These are phyloP conservation scores for Leptographium galeiforme DNA, from an alignment of 2,329 filamentous ascomycete genomes.

Conservation along the genomic window DNA sequence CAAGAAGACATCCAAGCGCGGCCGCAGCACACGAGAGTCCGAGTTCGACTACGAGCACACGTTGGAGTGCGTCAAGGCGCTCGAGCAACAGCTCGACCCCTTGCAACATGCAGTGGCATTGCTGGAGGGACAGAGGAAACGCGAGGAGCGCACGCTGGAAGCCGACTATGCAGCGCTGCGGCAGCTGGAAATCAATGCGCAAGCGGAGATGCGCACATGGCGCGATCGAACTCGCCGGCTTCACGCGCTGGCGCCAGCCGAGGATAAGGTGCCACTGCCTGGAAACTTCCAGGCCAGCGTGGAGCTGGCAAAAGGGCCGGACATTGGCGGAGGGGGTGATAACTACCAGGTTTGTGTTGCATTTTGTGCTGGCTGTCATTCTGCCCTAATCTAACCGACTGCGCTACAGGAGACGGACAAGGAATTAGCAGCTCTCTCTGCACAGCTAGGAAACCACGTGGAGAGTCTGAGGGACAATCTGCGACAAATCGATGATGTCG, in stretches of 20 bases:
- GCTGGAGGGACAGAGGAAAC: conserved; percentile 42
- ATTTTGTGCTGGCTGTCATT: background rate
- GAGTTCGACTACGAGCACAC: conserved; percentile 56
- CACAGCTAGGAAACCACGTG: conserved; percentile 40
- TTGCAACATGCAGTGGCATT: conserved; percentile 49
- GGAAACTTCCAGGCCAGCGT: background rate
- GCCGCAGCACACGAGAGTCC: conserved; percentile 30
- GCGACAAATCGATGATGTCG: conserved; percentile 37
- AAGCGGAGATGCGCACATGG: conserved; percentile 37
- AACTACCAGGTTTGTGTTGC: conserved; percentile 18
- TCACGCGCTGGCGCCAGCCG: conserved; percentile 33
- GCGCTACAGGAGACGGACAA: conserved; percentile 18
- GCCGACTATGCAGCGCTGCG: conserved; percentile 38
- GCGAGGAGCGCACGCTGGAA: conserved; percentile 42
- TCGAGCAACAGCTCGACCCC: conserved; percentile 48
- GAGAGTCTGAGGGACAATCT: conserved; percentile 42
- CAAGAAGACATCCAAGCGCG: conserved; percentile 13
- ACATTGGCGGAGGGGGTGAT: conserved; percentile 1
- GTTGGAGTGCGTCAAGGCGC: conserved; percentile 39
- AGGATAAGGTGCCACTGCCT: conserved; percentile 7
- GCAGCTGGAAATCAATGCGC: conserved; percentile 41
- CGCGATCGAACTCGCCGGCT: conserved; percentile 34
- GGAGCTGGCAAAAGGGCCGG: background rate
- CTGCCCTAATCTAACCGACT: background rate
- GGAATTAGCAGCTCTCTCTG: conserved; percentile 29